Conservation (phyloP, 352 stramenopile genomes). For the Pythium folliculosum region DNA sequence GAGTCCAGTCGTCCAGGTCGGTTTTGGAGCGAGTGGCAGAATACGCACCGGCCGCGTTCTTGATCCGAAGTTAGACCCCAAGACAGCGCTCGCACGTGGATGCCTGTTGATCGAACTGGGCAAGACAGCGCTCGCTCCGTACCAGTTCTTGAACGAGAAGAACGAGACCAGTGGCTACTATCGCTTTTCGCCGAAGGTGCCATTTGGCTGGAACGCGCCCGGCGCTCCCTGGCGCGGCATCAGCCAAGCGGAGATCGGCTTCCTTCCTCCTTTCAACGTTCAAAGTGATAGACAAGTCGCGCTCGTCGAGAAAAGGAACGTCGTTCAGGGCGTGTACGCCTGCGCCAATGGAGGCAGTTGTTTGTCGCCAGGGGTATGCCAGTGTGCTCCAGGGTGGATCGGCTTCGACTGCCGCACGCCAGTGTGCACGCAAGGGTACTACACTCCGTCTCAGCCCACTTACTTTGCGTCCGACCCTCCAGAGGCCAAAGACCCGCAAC, state of each 20-base stretch:
- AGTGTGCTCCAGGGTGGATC: constrained; percentile 90
- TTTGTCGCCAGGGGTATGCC: constrained; percentile 89
- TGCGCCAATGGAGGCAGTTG: constrained; percentile 95
- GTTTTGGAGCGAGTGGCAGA: constrained; percentile 36
- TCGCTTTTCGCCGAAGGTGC: constrained; percentile 78
- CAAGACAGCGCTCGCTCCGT: constrained; percentile 76
- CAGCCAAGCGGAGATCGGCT: constrained; percentile 37
- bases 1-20: constrained; percentile 43
- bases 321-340: constrained; percentile 93
- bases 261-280: constrained; percentile 61
- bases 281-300: constrained; percentile 89
- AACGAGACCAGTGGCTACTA: constrained; percentile 75
- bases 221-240: constrained; percentile 75
- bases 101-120: constrained; percentile 90
- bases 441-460: constrained; percentile 65
- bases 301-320: constrained; percentile 77
- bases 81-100: constrained; percentile 9
- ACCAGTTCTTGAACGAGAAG: constrained; percentile 85
- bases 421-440: constrained; percentile 94
- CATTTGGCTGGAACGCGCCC: constrained; percentile 84
- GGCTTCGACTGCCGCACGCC: constrained; percentile 97
- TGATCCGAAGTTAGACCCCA: constrained; percentile 27
- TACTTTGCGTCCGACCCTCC: constrained; percentile 81
- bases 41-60: constrained; percentile 32
- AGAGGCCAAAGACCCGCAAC: constrained; percentile 40